A percentile compares a stretch with the other conserved stretches of the same genome.
Conservation (phyloP, 139 green algal genomes). For the Limnomonas spitsbergensis region DNA sequence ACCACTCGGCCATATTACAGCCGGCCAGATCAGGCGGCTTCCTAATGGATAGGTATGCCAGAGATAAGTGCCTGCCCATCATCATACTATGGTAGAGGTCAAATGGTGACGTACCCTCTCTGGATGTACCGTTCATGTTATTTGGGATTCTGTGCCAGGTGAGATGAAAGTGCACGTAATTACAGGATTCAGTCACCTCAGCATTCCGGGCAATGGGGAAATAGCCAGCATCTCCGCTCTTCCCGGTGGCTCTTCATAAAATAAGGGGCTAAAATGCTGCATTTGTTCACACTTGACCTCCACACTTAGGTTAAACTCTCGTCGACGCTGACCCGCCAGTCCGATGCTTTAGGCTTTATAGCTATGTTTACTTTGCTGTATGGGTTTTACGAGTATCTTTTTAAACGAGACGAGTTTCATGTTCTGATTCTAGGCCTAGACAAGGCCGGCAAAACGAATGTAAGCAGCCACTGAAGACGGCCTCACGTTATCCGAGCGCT, state of each 20-base stretch:
- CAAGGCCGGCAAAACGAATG: slow-evolving; percentile 86
- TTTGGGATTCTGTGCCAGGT: too few relatives aligned
- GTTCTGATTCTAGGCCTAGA: slow-evolving; percentile 90
- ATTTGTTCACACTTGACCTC: neutral
- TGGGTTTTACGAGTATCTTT: slow-evolving; percentile 13
- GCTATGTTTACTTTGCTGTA: slow-evolving; percentile 9
- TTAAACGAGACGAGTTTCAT: slow-evolving; percentile 76
- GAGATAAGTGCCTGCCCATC: too few relatives aligned
- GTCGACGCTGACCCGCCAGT: neutral
- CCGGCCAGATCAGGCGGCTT: too few relatives aligned
- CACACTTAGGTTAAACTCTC: neutral
- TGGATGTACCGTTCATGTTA: too few relatives aligned
- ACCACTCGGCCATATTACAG: too few relatives aligned
- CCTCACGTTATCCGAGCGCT: neutral
- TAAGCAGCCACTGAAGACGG: neutral
- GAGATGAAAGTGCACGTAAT: too few relatives aligned
- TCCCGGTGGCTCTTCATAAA: too few relatives aligned
- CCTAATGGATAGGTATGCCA: too few relatives aligned
- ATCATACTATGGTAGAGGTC: too few relatives aligned
- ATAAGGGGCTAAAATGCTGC: neutral
- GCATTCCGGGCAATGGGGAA: neutral
- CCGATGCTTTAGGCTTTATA: neutral
- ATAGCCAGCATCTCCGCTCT: too few relatives aligned
- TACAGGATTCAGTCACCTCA: neutral
- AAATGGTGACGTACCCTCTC: too few relatives aligned